Evolutionary conservation across 75 land plant genomes (phyloP).

Genomic region (Pinus taeda): DNA sequence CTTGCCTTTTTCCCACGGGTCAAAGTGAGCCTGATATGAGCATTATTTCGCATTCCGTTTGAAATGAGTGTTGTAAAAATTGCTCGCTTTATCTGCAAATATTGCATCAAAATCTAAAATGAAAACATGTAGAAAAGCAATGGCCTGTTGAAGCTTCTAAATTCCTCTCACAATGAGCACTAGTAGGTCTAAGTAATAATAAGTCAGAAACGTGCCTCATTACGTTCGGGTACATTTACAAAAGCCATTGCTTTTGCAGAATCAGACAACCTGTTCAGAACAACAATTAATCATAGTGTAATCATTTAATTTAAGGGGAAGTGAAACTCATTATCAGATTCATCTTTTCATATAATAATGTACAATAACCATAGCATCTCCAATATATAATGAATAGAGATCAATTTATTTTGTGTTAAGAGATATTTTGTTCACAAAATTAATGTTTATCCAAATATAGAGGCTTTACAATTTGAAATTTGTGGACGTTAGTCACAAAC

Average conservation of each 20-base stretch:
- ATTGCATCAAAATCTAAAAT: not conserved
- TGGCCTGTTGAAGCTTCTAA: not conserved
- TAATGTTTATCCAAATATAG: not conserved
- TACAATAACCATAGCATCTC: not conserved
- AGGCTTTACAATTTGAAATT: not conserved
- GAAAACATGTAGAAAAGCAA: not conserved
- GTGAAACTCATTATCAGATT: not conserved
- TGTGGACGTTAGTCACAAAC: slow-evolving; percentile 25
- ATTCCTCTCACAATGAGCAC: not conserved
- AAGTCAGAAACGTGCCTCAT: slow-evolving; percentile 47
- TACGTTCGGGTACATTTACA: slow-evolving; percentile 74
- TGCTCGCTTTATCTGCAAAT: slow-evolving; percentile 70
- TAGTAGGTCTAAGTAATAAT: not conserved
- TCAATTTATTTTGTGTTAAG: not conserved
- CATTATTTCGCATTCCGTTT: slow-evolving; percentile 91
- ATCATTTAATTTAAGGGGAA: not conserved
- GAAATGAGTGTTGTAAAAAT: slow-evolving; percentile 79
- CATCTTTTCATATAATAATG: not conserved
- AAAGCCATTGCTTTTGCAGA: slow-evolving; percentile 97
- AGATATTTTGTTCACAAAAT: not conserved
- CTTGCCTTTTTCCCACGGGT: slow-evolving; percentile 94
- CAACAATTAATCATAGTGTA: not conserved
- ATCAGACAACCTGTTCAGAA: slow-evolving; percentile 74
- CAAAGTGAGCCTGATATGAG: slow-evolving; percentile 83
- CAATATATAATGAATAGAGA: not conserved